Evolutionary conservation across 2,329 filamentous ascomycete species (phyloP).

Genomic region (Colletotrichum truncatum): DNA sequence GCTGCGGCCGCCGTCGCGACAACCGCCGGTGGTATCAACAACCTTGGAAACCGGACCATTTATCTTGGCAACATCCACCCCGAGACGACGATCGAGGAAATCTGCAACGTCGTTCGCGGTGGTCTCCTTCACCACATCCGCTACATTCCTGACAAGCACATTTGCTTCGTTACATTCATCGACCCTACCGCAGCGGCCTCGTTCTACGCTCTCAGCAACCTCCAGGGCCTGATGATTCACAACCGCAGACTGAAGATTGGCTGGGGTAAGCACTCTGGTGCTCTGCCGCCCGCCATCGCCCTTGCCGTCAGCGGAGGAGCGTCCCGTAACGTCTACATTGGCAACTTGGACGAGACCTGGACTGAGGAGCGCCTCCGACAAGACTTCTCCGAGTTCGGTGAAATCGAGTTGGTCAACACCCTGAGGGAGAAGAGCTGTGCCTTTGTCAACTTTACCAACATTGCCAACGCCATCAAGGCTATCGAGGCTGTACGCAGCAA

Average conservation of each 20-base stretch:
- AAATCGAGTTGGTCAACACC: constrained; percentile 97
- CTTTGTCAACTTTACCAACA: constrained; percentile 99
- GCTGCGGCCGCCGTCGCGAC: constrained; percentile 96
- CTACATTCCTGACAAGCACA: constrained; percentile 99
- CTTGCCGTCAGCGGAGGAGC: constrained; percentile 95
- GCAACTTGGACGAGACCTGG: constrained; percentile 97
- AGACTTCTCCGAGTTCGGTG: constrained; percentile 96
- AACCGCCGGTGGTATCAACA: constrained; percentile 95
- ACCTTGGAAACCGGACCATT: constrained; percentile 95
- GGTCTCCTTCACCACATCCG: constrained; percentile 97
- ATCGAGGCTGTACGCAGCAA: constrained; percentile 95
- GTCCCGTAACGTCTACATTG: constrained; percentile 98
- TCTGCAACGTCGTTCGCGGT: constrained; percentile 97
- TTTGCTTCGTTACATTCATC: constrained; percentile 99
- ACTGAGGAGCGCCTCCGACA: constrained; percentile 94
- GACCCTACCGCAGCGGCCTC: constrained; percentile 97
- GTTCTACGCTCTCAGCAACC: constrained; percentile 96
- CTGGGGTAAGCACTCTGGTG: constrained; percentile 99
- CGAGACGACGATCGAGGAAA: constrained; percentile 98
- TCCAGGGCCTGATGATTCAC: constrained; percentile 99
- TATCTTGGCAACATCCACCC: constrained; percentile 99
- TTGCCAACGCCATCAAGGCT: constrained; percentile 98
- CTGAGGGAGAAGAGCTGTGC: constrained; percentile 98
- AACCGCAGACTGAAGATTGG: constrained; percentile 98
- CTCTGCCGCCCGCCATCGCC: constrained; percentile 93